A percentile compares a stretch with the other conserved stretches of the same genome.
phyloP scores from a whole-genome alignment of 192 early-diverging fungal genomes.

The Cetraspora pellucida region DNA sequence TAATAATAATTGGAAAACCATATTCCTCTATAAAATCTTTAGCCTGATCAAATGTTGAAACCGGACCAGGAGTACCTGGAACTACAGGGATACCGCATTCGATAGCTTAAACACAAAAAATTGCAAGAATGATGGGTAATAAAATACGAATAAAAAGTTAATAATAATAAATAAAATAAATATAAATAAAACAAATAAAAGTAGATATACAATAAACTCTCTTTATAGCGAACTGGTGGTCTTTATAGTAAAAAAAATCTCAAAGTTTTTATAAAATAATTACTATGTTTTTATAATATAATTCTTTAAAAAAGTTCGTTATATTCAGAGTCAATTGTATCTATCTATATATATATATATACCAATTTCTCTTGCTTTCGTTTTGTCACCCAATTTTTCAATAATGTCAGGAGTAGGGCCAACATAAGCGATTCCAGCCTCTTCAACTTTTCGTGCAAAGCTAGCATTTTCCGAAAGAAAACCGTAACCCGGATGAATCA shows the following conservation, averaged over 20 bases:
- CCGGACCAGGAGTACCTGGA: slow-evolving; percentile 89
- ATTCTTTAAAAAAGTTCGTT: too few species aligned
- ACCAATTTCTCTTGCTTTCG: slow-evolving; percentile 85
- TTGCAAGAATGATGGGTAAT: neutral
- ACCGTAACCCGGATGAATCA: slow-evolving; percentile 96
- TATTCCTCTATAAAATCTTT: slow-evolving; percentile 74
- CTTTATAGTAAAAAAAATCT: too few species aligned
- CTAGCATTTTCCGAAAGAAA: slow-evolving; percentile 93
- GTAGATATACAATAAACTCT: too few species aligned
- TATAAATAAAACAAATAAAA: too few species aligned
- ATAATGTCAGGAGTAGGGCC: slow-evolving; percentile 86
- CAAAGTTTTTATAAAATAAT: too few species aligned
- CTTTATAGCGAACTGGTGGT: too few species aligned
- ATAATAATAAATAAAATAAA: neutral
- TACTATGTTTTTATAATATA: too few species aligned
- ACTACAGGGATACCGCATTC: slow-evolving; percentile 87
- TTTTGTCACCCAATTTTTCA: slow-evolving; percentile 92
- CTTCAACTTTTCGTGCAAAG: slow-evolving; percentile 89
- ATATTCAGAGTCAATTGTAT: too few species aligned
- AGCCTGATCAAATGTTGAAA: slow-evolving; percentile 66
- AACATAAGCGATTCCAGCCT: slow-evolving; percentile 88
- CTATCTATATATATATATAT: slow-evolving; percentile 34
- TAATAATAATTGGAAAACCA: slow-evolving; percentile 95
- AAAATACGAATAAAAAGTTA: neutral
- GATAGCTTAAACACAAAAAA: slow-evolving; percentile 58